Evolutionary conservation across 495 filamentous ascomycete species (phyloP).

Genomic region (Alectoria sarmentosa): DNA sequence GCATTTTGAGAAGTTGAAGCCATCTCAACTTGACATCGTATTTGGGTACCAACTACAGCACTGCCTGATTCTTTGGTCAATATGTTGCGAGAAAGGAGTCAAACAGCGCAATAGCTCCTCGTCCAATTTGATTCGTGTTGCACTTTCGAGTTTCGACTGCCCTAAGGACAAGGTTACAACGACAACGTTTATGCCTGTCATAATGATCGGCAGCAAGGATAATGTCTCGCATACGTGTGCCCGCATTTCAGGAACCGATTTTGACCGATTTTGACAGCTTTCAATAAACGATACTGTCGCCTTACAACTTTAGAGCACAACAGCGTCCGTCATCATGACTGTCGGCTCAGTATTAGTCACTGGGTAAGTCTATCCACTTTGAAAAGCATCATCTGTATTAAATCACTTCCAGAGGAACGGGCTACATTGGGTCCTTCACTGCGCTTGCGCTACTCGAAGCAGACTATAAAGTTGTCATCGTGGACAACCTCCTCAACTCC

Average conservation of each 20-base stretch:
- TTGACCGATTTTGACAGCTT: not conserved
- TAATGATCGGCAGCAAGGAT: slow-evolving; percentile 1
- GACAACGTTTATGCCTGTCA: not conserved
- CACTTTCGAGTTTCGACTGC: too few relatives aligned
- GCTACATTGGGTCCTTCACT: slow-evolving; percentile 99
- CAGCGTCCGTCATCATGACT: slow-evolving; percentile 49
- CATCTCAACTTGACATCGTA: too few relatives aligned
- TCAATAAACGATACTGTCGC: not conserved
- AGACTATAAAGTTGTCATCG: slow-evolving; percentile 91
- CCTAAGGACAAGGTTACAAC: too few relatives aligned
- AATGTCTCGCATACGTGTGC: not conserved
- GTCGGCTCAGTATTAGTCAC: slow-evolving; percentile 83
- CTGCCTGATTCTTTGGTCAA: too few relatives aligned
- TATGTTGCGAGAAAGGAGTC: too few relatives aligned
- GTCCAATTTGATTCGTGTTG: too few relatives aligned
- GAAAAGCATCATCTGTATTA: not conserved
- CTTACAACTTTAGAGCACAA: not conserved
- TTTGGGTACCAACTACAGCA: too few relatives aligned
- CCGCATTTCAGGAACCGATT: slow-evolving; percentile 1
- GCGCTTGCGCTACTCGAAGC: slow-evolving; percentile 83
- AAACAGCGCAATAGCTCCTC: too few relatives aligned
- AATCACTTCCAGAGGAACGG: slow-evolving; percentile 64
- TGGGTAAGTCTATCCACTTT: slow-evolving; percentile 53
- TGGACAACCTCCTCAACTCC: slow-evolving; percentile 95
- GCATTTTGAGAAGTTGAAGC: too few relatives aligned